Base-by-base conservation (phyloP, 225 moss, liverwort and hornwort species). In the Polytrichum commune region DNA sequence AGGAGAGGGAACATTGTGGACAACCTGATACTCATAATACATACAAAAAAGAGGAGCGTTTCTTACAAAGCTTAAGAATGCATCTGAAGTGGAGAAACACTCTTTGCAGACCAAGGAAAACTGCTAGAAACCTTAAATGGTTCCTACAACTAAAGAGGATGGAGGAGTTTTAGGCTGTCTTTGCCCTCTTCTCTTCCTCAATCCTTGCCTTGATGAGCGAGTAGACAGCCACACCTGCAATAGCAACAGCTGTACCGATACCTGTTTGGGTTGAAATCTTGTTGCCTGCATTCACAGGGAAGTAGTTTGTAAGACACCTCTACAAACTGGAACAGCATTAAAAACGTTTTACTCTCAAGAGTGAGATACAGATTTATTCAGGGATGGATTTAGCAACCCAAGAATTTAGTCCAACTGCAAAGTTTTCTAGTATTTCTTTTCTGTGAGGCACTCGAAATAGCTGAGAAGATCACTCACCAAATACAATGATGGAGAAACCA, bases 221-320 rank as follows among this genome's bases (percentile, higher is more conserved):
- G 77, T 97, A 97, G 67, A 91, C 53, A 4, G 94, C 97, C 55
- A 97, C 97, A 74, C 97, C 97, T 30, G 74, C 94, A 76, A 97
- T 97, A 28, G 97, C 97, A 67, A 97, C 5, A 56, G 3, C 86
- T 38, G 97, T 97, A 70, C 97, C 97, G 46, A 97, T 92, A 24
- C 94, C 97, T 29, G 97, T 97, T 85, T 97, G 97, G 32, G 92
- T 92, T 25, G 85, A 72, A 76, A 97, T 97, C 92, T 86, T 94
- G 92, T 97, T 97, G 77, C 84, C 90, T 87, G 79, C 70, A 77
- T 53, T n/a, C 53, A 73, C 46, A 46, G 46, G 3, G 46, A 0
- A 46, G 3, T 46, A 46, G 13, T 16, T 13, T 46, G 38, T 46
- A 46, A 38, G 38, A 33, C 46, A 46, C 16, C 4, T 33, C 8